Conservation (phyloP, 2,329 filamentous ascomycete genomes). For the Pseudogymnoascus sp. region DNA sequence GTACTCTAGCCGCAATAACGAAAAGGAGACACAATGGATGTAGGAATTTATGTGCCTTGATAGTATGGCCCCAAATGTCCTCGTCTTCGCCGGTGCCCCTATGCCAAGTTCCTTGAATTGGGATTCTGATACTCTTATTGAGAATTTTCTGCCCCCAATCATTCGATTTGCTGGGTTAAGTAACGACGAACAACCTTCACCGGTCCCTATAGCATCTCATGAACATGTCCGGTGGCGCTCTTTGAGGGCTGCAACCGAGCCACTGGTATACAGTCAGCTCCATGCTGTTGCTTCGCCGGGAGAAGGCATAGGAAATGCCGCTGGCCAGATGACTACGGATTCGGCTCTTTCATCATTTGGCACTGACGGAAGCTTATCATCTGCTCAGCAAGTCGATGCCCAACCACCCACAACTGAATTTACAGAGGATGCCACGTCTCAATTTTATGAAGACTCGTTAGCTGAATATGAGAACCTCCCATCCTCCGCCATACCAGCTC, state of each 20-base stretch:
- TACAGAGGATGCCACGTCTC: constrained; percentile 38
- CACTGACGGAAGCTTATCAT: constrained; percentile 12
- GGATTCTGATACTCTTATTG: constrained; percentile 43
- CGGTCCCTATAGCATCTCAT: constrained; percentile 12
- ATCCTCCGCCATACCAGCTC: constrained; percentile 48
- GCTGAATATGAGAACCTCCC: constrained; percentile 58
- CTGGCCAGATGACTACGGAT: constrained; percentile 44
- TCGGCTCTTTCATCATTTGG: constrained; percentile 26
- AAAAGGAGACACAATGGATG: not conserved
- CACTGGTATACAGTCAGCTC: constrained; percentile 41
- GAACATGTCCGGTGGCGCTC: constrained; percentile 42
- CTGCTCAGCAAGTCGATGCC: constrained; percentile 18
- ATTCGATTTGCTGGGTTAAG: constrained; percentile 32
- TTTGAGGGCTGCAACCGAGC: constrained; percentile 39
- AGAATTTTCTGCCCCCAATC: constrained; percentile 37
- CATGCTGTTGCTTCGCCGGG: constrained; percentile 37
- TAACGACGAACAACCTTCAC: constrained; percentile 12
- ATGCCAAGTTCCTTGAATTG: constrained; percentile 46
- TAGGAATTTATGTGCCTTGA: not conserved
- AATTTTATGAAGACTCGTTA: constrained; percentile 75
- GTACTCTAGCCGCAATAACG: not conserved
- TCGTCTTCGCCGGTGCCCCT: constrained; percentile 58
- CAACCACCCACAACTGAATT: constrained; percentile 16
- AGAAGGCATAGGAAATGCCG: constrained; percentile 29
- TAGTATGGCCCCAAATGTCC: constrained; percentile 25